A percentile compares a stretch with the other conserved stretches of the same genome.
phyloP scores from a whole-genome alignment of 305 asterid genomes.

The Plantago lanceolata region DNA sequence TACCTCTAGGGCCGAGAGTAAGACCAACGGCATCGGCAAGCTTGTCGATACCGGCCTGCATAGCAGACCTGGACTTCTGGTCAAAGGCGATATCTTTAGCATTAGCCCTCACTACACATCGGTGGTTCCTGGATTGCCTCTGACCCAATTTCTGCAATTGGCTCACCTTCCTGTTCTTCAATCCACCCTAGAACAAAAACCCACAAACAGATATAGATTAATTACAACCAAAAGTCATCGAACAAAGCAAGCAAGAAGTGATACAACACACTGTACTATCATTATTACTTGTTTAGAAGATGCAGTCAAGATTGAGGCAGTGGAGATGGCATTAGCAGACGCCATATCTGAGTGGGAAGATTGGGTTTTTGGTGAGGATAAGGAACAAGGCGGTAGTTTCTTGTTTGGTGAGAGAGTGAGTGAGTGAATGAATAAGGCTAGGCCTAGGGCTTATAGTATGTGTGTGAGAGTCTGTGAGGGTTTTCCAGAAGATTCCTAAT shows the following conservation, averaged over 20 bases:
- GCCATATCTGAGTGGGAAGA: constrained; percentile 44
- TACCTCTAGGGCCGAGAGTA: constrained; percentile 98
- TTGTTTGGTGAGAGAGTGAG: constrained; percentile 27
- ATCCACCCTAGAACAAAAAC: constrained; percentile 42
- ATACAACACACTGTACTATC: not conserved
- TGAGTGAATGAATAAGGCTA: not conserved
- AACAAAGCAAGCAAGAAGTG: constrained; percentile 2
- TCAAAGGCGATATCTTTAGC: constrained; percentile 90
- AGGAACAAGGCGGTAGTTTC: constrained; percentile 1
- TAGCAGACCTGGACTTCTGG: constrained; percentile 75
- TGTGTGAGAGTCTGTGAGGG: not conserved
- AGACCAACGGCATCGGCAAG: constrained; percentile 93
- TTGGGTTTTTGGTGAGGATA: constrained; percentile 8
- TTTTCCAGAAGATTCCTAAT: constrained; percentile 34
- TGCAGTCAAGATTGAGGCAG: constrained; percentile 60
- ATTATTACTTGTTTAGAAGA: constrained; percentile 44
- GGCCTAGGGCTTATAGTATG: constrained; percentile 27
- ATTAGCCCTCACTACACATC: constrained; percentile 69
- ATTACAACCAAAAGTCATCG: constrained; percentile 9
- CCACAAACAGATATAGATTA: not conserved
- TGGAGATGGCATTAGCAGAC: constrained; percentile 71
- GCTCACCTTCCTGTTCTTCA: constrained; percentile 51
- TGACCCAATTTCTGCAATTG: constrained; percentile 55
- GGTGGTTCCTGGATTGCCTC: constrained; percentile 45
- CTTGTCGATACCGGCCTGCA: constrained; percentile 90